Percentiles rank a stretch among this genome's conserved stretches.
Conservation (phyloP, 768 basidiomycete species). For the Suillus placidus region DNA sequence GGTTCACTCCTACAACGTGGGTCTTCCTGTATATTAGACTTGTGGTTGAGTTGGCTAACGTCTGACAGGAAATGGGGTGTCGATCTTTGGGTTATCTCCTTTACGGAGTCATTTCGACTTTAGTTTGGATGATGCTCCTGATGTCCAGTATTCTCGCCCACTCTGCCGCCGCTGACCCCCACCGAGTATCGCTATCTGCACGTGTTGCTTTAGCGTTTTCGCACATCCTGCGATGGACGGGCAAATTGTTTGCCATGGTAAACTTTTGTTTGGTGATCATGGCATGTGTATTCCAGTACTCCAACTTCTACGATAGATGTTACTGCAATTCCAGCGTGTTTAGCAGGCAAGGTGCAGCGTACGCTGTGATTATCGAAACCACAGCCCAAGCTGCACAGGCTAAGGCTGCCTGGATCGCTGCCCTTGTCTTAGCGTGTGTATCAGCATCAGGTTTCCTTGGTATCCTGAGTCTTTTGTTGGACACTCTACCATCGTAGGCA, state of each 20-base stretch:
- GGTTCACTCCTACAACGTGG: slow-evolving; percentile 28
- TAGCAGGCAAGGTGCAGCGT: slow-evolving; percentile 10
- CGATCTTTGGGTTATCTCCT: slow-evolving; percentile 24
- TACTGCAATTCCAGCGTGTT: slow-evolving; percentile 27
- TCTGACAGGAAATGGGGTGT: slow-evolving; percentile 21
- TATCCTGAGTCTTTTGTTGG: slow-evolving; percentile 31
- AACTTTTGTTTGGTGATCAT: slow-evolving; percentile 21
- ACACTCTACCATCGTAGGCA: slow-evolving; percentile 13
- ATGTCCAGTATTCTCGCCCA: slow-evolving; percentile 13
- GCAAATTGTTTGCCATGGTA: slow-evolving; percentile 20
- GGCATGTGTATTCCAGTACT: slow-evolving; percentile 27
- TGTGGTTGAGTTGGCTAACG: background rate
- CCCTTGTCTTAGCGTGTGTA: slow-evolving; percentile 30
- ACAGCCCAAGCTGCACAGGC: slow-evolving; percentile 24
- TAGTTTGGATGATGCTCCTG: slow-evolving; percentile 25
- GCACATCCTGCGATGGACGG: slow-evolving; percentile 17
- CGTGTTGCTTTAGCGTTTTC: slow-evolving; percentile 10
- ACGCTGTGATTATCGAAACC: background rate
- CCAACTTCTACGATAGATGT: slow-evolving; percentile 24
- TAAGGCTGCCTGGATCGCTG: slow-evolving; percentile 41
- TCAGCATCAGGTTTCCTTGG: slow-evolving; percentile 29
- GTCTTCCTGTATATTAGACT: background rate
- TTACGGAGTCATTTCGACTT: slow-evolving; percentile 22
- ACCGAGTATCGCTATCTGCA: background rate
- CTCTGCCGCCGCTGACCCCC: background rate